phyloP scores from a whole-genome alignment of 306 rosid species.

The Lathyrus sativus region DNA sequence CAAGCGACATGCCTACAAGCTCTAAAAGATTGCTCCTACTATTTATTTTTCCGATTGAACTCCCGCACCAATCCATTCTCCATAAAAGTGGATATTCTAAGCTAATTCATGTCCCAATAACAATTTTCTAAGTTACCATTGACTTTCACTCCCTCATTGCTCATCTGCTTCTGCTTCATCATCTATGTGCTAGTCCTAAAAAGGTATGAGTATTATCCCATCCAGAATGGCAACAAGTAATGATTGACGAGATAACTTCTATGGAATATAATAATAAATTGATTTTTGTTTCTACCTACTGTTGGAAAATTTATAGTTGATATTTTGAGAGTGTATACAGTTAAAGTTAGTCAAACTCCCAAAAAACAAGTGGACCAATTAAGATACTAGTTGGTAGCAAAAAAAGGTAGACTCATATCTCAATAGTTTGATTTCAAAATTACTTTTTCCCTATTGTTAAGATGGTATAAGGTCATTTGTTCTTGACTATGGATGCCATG shows the following conservation, averaged over 20 bases:
- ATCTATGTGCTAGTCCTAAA: background rate
- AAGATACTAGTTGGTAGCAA: background rate
- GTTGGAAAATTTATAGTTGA: background rate
- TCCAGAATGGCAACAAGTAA: background rate
- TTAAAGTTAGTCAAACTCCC: background rate
- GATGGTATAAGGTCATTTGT: background rate
- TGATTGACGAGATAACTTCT: background rate
- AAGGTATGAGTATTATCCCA: background rate
- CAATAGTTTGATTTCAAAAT: background rate
- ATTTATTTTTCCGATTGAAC: background rate
- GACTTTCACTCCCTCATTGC: background rate
- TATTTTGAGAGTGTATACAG: background rate
- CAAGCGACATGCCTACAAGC: background rate
- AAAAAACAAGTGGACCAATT: background rate
- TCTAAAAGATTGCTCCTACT: background rate
- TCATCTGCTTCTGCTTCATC: background rate
- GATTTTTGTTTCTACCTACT: background rate
- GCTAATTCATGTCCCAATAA: background rate
- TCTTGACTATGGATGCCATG: slow-evolving; percentile 5
- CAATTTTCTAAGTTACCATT: background rate
- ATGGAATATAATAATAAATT: background rate
- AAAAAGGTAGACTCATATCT: background rate
- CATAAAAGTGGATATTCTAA: background rate
- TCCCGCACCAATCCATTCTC: background rate
- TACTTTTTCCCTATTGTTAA: background rate